These are phyloP conservation scores for Phaffomyces antillensis DNA, from an alignment of 805 yeast genomes.

Conservation along the genomic window DNA sequence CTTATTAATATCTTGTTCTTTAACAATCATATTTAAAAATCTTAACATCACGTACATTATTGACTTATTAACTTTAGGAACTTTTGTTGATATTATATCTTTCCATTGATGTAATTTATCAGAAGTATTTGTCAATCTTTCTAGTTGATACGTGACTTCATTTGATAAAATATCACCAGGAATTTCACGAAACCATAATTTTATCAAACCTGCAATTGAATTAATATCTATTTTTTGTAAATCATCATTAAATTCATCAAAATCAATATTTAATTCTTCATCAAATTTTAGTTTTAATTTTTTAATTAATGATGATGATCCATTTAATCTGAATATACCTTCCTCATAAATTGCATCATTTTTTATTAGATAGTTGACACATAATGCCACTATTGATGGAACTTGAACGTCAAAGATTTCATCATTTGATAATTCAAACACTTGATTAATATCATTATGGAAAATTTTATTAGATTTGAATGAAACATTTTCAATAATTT, in stretches of 20 bases:
- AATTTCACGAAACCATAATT: constrained; percentile 72
- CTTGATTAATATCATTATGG: constrained; percentile 54
- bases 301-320: constrained; percentile 73
- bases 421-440: constrained; percentile 45
- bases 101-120: constrained; percentile 27
- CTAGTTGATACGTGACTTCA: constrained; percentile 35
- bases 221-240: constrained; percentile 56
- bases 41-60: constrained; percentile 59
- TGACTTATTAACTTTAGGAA: constrained; percentile 53
- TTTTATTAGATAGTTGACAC: constrained; percentile 58
- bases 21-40: constrained; percentile 57
- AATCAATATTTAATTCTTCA: constrained; percentile 58
- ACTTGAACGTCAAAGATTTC: constrained; percentile 34
- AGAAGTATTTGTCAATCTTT: constrained; percentile 16
- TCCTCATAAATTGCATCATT: constrained; percentile 77
- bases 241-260: constrained; percentile 47
- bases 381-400: constrained; percentile 74
- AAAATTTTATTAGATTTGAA: constrained; percentile 39
- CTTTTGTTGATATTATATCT: constrained; percentile 20
- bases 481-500: constrained; percentile 7
- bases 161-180: constrained; percentile 64
- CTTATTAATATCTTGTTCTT: constrained; percentile 57
- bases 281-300: constrained; percentile 66
- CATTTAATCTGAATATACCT: constrained; percentile 87
- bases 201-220: constrained; percentile 80